These are phyloP conservation scores for Ramichloridium luteum DNA, from an alignment of 2,329 filamentous ascomycete species.

Conservation along the genomic window DNA sequence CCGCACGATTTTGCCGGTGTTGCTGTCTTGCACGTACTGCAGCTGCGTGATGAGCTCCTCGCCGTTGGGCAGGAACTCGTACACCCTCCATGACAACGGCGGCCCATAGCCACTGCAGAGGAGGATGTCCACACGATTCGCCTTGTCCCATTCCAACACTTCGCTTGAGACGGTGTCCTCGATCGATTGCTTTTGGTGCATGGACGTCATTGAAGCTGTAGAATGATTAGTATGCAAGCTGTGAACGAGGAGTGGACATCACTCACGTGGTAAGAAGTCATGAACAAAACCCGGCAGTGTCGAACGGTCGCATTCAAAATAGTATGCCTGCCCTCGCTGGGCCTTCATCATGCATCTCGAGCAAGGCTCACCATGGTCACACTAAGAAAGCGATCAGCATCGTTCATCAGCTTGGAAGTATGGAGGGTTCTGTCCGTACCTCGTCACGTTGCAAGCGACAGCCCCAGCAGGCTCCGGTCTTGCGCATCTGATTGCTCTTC, in stretches of 20 bases:
- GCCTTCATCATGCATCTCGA: slow-evolving; percentile 22
- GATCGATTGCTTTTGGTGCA: slow-evolving; percentile 34
- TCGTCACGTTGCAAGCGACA: slow-evolving; percentile 37
- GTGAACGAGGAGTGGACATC: background rate
- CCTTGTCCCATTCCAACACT: slow-evolving; percentile 23
- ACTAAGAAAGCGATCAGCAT: slow-evolving; percentile 16
- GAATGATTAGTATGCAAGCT: slow-evolving; percentile 4
- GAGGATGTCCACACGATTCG: slow-evolving; percentile 29
- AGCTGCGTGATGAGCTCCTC: slow-evolving; percentile 29
- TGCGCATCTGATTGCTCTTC: slow-evolving; percentile 34
- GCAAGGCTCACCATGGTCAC: slow-evolving; percentile 22
- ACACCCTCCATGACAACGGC: slow-evolving; percentile 33
- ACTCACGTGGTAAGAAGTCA: slow-evolving; percentile 32
- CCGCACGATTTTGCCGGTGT: slow-evolving; percentile 17
- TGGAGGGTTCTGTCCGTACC: slow-evolving; percentile 17
- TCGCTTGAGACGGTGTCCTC: slow-evolving; percentile 28
- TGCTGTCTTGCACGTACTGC: slow-evolving; percentile 30
- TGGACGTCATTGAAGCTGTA: slow-evolving; percentile 25
- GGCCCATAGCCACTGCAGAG: slow-evolving; percentile 34
- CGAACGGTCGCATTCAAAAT: slow-evolving; percentile 34
- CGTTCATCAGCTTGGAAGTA: background rate
- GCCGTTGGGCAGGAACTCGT: slow-evolving; percentile 34
- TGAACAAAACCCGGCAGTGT: slow-evolving; percentile 33
- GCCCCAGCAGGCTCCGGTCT: slow-evolving; percentile 36
- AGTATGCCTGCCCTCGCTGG: slow-evolving; percentile 27